These are phyloP conservation scores for Saururus chinensis DNA, from an alignment of 164 flowering plant species.

Conservation along the genomic window DNA sequence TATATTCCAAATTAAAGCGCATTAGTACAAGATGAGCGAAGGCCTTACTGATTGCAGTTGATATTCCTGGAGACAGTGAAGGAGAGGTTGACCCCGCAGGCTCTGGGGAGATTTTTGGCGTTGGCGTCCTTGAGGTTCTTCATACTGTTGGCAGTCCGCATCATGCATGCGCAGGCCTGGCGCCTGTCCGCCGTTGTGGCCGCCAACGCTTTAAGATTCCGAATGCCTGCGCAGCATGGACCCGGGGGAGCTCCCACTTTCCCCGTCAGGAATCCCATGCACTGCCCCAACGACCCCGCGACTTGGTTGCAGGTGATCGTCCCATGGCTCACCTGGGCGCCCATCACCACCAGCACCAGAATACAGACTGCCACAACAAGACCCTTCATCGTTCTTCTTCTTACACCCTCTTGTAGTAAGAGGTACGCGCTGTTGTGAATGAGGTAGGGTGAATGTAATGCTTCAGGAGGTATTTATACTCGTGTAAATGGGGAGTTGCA, in stretches of 20 bases:
- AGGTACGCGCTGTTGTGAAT: background rate
- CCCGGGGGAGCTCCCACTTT: background rate
- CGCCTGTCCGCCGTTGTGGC: constrained; percentile 1
- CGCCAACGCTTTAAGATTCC: background rate
- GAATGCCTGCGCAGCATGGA: constrained; percentile 1
- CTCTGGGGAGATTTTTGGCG: background rate
- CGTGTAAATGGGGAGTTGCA: background rate
- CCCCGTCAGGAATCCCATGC: background rate
- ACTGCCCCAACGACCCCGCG: background rate
- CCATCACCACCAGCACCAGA: background rate
- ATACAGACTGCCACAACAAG: background rate
- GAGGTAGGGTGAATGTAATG: background rate
- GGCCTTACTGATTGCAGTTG: background rate
- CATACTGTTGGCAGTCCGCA: background rate
- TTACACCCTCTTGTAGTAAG: background rate
- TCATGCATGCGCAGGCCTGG: background rate
- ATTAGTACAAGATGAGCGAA: too few relatives aligned
- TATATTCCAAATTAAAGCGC: too few relatives aligned
- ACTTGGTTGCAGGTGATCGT: background rate
- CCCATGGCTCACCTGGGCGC: background rate
- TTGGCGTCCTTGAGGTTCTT: background rate
- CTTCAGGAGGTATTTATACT: background rate
- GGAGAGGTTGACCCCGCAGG: background rate
- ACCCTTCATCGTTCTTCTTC: background rate
- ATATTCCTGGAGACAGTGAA: background rate